Base-by-base conservation (phyloP, 805 yeast genomes). In the Ogataea glucozyma region DNA sequence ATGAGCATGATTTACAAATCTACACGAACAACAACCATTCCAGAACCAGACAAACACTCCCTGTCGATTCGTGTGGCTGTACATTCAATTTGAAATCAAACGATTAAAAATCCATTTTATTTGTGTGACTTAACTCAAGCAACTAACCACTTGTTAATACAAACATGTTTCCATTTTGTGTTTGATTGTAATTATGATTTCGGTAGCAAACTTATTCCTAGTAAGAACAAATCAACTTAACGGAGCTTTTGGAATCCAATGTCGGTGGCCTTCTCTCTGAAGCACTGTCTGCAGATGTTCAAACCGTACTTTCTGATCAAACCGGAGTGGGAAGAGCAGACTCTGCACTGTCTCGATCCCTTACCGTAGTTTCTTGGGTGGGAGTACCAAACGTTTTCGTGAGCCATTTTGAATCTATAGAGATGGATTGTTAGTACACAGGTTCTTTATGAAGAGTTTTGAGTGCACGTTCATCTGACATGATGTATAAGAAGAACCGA, bases 311-410 rank as follows among this genome's bases (percentile, higher is more conserved):
- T 93, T 88, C 99, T 91, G 84, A 93, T 88, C 75, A 93, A 87
- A 83, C 98, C 98, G 66, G 88, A 75, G 90, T 91, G 97, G 76
- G 98, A 88, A 67, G 96, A 81, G 74, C 96, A 88, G 82, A 91
- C 90, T 77, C 98, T 93, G 83, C 98, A 93, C 81, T 88, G 93
- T 82, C 99, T 96, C 69, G 98, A 87, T 80, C 99, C 99, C 88
- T 93, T 93, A 78, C 99, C 99, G 89, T 81, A 91, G 79, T 86
- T 90, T 88, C 98, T 88, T 84, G 99, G 99, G 96, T 93, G 99
- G 75, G 98, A 90, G 85, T 77, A 93, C 99, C 99, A 93, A 84
- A 91, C 96, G 89, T 88, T 85, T 85, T 88, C 97, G 97, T 90
- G 98, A 85, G 97, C 97, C 98, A 90, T 90, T 53, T 78, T 86